Evolutionary conservation across 306 rosid genomes (phyloP), one percentile per base, ranked within the genome.

Genomic region (Macrotyloma uniflorum): DNA sequence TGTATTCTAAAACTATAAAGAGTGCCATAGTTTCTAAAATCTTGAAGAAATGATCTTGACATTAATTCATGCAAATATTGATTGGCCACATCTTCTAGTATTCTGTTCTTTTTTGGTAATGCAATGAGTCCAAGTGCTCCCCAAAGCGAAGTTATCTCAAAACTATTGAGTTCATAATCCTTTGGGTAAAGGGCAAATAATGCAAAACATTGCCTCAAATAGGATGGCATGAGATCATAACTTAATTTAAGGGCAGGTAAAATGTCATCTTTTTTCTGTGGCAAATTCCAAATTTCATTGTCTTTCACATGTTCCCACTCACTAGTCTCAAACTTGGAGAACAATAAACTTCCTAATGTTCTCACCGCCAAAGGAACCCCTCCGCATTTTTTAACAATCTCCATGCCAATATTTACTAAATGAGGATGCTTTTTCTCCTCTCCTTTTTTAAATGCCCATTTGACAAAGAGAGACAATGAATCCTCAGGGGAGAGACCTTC

Each of bases 191-290:
- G 73, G 3, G 78, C 68, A n/a, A 76, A 84, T 3, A 45, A 36
- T n/a, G 85, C 83, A 71, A 87, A 81, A 18, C 89, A 83, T 36
- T 11, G 53, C 24, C 67, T 83, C 51, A 84, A 70, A 57, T 75
- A 50, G 11, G 86, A 65, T 0, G 90, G 79, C 77, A 84, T 40
- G 18, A 53, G 78, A 84, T 84, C 81, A n/a, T 87, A 87, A 50
- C 86, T 87, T 9, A 84, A 46, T 1, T 38, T 38, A 38, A 38
- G 43, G 3, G 43, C 43, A 9, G 43, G 43, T 38, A 38, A 38
- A 38, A 38, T 38, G 43, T 38, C 43, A 38, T 38, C 43, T 9
- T 9, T 38, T 38, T 38, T 38, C 43, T 38, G 43, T 1, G 43
- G 43, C 43, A 38, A 38, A 38, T 38, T 38, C 43, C 43, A 38